A percentile compares a stretch with the other conserved stretches of the same genome.
Evolutionary conservation across 1,284 basidiomycete genomes (phyloP).

Genomic region (Boletus semigastroideus): DNA sequence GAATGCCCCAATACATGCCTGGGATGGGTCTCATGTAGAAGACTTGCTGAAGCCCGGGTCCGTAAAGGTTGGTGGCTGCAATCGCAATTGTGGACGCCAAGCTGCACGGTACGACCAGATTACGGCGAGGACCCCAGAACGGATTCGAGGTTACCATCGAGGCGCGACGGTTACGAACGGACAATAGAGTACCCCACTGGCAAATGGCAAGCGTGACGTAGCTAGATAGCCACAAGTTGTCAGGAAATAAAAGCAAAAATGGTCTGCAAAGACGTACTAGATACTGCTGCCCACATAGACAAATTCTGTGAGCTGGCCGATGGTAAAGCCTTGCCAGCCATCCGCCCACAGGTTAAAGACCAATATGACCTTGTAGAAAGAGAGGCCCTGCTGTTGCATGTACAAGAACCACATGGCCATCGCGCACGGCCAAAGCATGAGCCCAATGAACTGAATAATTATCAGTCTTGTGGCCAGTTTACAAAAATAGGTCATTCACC

Average conservation of each 20-base stretch:
- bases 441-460: slow-evolving; percentile 39
- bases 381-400: slow-evolving; percentile 36
- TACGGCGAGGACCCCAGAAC: slow-evolving; percentile 38
- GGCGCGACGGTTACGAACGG: slow-evolving; percentile 34
- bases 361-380: slow-evolving; percentile 40
- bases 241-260: slow-evolving; percentile 13
- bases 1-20: slow-evolving; percentile 42
- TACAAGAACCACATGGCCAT: slow-evolving; percentile 44
- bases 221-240: slow-evolving; percentile 17
- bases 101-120: slow-evolving; percentile 35
- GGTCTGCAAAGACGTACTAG: slow-evolving; percentile 36
- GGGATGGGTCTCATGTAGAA: slow-evolving; percentile 38
- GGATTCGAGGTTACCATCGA: slow-evolving; percentile 37
- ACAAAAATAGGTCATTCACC: slow-evolving; percentile 11
- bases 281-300: slow-evolving; percentile 39
- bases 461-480: background rate
- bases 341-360: slow-evolving; percentile 40
- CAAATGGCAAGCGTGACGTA: slow-evolving; percentile 41
- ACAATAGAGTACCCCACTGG: slow-evolving; percentile 35
- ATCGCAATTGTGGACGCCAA: slow-evolving; percentile 38
- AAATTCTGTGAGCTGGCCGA: slow-evolving; percentile 31
- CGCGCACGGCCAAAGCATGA: slow-evolving; percentile 46
- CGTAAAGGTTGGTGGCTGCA: slow-evolving; percentile 37
- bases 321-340: slow-evolving; percentile 33
- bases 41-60: slow-evolving; percentile 13